Evolutionary conservation across 2,329 filamentous ascomycete species (phyloP).

Genomic region (Xylaria sp.): DNA sequence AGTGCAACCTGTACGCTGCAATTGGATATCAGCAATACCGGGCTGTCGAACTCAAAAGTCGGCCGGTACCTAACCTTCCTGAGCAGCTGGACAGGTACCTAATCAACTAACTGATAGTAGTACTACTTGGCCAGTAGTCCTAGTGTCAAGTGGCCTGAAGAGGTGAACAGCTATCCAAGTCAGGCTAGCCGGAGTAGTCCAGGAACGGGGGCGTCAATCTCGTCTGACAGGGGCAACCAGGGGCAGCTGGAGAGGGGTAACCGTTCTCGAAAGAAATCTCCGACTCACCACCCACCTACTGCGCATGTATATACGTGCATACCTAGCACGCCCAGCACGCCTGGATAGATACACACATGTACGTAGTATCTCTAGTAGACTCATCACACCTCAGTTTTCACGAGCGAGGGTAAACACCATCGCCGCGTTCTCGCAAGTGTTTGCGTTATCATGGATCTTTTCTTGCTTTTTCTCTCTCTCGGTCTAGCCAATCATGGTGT

Average conservation of each 20-base stretch:
- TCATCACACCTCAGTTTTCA: too few species aligned
- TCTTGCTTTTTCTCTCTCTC: neutral
- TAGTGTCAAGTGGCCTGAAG: neutral
- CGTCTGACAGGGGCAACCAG: slow-evolving; percentile 22
- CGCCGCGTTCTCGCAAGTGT: too few species aligned
- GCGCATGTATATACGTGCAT: too few species aligned
- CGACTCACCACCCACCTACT: slow-evolving; percentile 12
- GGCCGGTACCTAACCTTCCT: too few species aligned
- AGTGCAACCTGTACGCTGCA: too few species aligned
- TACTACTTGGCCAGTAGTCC: slow-evolving; percentile 3
- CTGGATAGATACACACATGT: neutral
- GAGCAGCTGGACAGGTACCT: neutral
- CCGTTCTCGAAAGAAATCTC: slow-evolving; percentile 15
- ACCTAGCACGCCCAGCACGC: too few species aligned
- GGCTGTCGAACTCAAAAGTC: too few species aligned
- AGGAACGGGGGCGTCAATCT: slow-evolving; percentile 18
- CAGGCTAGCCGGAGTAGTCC: slow-evolving; percentile 20
- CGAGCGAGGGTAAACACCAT: too few species aligned
- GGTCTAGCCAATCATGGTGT: slow-evolving; percentile 4
- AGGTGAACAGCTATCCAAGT: neutral
- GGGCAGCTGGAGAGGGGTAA: slow-evolving; percentile 13
- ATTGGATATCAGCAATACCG: too few species aligned
- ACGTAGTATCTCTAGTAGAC: neutral
- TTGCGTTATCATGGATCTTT: neutral
- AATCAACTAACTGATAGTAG: neutral